A percentile compares a stretch with the other conserved stretches of the same genome.
These are phyloP conservation scores for Halophytophthora batemanensis DNA, from an alignment of 352 stramenopile genomes.

Conservation along the genomic window DNA sequence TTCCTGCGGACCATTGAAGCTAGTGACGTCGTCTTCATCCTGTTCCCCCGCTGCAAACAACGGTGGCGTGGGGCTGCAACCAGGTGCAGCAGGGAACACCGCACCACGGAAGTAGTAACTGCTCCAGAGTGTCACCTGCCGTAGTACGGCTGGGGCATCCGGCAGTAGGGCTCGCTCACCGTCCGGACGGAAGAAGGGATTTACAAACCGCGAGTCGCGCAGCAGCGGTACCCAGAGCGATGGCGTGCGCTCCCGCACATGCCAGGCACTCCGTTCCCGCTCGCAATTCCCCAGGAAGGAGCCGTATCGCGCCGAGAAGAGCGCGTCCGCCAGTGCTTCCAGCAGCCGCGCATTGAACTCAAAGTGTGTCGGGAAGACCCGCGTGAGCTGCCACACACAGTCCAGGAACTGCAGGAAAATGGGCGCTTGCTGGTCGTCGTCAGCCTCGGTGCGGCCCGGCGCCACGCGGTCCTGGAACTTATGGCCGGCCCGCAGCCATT, in stretches of 20 bases:
- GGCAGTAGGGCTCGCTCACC: slow-evolving; percentile 54
- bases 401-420: slow-evolving; percentile 91
- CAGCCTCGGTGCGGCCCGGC: slow-evolving; percentile 57
- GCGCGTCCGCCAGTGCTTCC: slow-evolving; percentile 62
- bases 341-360: slow-evolving; percentile 81
- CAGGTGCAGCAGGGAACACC: slow-evolving; percentile 36
- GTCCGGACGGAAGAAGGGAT: slow-evolving; percentile 68
- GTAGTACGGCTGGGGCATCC: slow-evolving; percentile 45
- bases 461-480: slow-evolving; percentile 89
- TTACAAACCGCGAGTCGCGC: slow-evolving; percentile 45
- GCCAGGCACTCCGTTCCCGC: slow-evolving; percentile 60
- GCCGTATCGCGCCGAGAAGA: slow-evolving; percentile 73
- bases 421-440: slow-evolving; percentile 72
- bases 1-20: slow-evolving; percentile 28
- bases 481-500: slow-evolving; percentile 85
- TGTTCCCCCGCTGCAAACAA: slow-evolving; percentile 26
- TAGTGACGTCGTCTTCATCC: slow-evolving; percentile 11
- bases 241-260: slow-evolving; percentile 44
- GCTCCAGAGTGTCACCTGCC: slow-evolving; percentile 76
- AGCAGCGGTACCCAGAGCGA: slow-evolving; percentile 73
- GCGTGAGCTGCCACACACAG: slow-evolving; percentile 81
- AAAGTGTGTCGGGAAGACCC: slow-evolving; percentile 81
- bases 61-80: slow-evolving; percentile 45
- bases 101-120: slow-evolving; percentile 76
- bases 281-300: slow-evolving; percentile 90